Base-by-base conservation (phyloP, 2,329 filamentous ascomycete genomes). In the Calonectria hawksworthii region DNA sequence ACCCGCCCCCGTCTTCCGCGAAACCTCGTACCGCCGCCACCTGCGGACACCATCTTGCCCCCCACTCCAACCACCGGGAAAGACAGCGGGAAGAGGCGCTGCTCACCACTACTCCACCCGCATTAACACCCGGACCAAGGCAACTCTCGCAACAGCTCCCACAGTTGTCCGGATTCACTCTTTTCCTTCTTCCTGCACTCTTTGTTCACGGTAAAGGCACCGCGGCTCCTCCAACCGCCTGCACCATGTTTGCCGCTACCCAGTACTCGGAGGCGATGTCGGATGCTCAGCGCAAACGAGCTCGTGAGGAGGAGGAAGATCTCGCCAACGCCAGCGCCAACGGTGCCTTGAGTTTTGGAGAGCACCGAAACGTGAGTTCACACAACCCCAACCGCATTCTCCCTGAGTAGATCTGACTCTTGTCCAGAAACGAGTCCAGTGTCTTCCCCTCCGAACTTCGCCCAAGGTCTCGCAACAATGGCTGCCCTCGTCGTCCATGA, bases 371-470 rank as follows among this genome's bases (percentile, higher is more conserved):
- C 78, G 89, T 90, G 84, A 80, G 88, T 77, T 44, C 38, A 21
- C 47, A 59, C 36, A 28, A 26, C 68, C 26, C 47, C 30, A 66
- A 11, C 11, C 41, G 36, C 30, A 14, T 23, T 38, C 26, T 34
- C n/a, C 9, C 41, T 41, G 14, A n/a, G 18, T 32, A 23, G 64
- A 54, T 50, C 61, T 52, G 5, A 47, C 63, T 74, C 26, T 36
- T 68, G 18, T 44, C 44, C 68, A 91, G 89, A 91, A 91, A 88
- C 88, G 90, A 50, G 75, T 90, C 21, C 89, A 91, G 72, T 87
- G 88, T 56, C 86, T 91, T 6, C 89, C 89, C 16, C 81, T 90
- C 18, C 87, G 89, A 73, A 86, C 86, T 13, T 88, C 88, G 36
- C 87, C 88, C 52, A 82, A 82, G 47, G 76, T 72, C 28, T 74